Evolutionary conservation across 768 basidiomycete species (phyloP), one percentile per base, ranked within the genome.

Genomic region (Flagelloscypha sp.): DNA sequence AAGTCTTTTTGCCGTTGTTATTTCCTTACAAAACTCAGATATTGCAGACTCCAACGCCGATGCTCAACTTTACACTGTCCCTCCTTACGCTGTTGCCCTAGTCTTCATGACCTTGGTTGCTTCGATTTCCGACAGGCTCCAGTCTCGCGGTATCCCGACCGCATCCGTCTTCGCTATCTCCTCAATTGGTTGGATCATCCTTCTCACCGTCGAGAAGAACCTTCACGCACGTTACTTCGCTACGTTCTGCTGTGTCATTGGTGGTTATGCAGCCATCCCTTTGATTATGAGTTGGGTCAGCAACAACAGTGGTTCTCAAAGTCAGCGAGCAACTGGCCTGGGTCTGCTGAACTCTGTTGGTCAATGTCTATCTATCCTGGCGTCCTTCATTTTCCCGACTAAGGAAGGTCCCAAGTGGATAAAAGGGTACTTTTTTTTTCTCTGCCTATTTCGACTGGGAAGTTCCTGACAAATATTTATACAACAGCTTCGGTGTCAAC

Each of bases 321-420:
- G 78, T 0, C 84, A 86, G 55, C 75, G 72, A 37, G 83, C 84
- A 0, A 74, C 81, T 0, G 83, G 83, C 0, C 79, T 84, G 21
- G 80, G 81, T 7, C 68, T 82, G 57, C 84, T 84, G 50, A 84
- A 84, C 76, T 70, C 79, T 8, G 83, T 86, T 24, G 84, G 84
- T 0, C 84, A 86, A 49, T 75, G 80, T 33, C 84, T 82, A 9
- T 81, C 81, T 41, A 57, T 84, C 30, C 62, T 83, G n/a, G 83
- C 81, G n/a, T 70, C 81, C 0, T 80, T 84, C 40, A 58, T 86
- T 9, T 85, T 74, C 54, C 84, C 82, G 0, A 58, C 66, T 11
- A 63, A 66, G 0, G 74, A 84, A 24, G 72, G 74, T 0, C 84
- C 84, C 1, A 57, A 57, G 24, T 86, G 84, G 43, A 70, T 70